Evolutionary conservation across 257 asterid species (phyloP).

Genomic region (Lycium ferocissimum): DNA sequence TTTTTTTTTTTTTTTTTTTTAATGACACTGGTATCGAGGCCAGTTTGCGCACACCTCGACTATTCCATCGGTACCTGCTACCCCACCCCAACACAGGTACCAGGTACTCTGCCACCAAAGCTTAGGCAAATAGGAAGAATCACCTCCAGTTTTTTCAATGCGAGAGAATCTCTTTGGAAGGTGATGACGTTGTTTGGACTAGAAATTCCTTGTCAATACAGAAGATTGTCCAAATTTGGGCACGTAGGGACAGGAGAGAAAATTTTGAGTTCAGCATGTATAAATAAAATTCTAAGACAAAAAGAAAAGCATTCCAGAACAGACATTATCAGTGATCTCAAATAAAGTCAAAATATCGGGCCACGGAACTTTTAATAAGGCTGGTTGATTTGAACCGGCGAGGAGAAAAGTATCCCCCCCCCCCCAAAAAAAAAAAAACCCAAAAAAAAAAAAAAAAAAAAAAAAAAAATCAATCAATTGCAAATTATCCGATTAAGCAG

Average conservation of each 20-base stretch:
- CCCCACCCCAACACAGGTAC: background rate
- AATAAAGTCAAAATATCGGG: background rate
- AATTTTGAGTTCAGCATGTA: background rate
- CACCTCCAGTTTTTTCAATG: background rate
- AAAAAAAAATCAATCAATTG: too few relatives aligned
- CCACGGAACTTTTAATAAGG: background rate
- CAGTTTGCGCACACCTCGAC: background rate
- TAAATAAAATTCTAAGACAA: background rate
- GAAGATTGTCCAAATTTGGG: background rate
- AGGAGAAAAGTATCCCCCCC: background rate
- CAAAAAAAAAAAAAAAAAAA: too few relatives aligned
- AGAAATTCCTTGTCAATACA: background rate
- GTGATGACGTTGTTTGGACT: background rate
- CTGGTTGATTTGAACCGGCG: background rate
- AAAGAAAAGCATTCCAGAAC: background rate
- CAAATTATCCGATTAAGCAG: background rate
- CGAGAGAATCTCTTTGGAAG: constrained; percentile 8
- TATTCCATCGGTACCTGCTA: background rate
- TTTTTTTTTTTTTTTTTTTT: background rate
- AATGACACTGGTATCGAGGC: background rate
- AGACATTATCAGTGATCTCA: constrained; percentile 14
- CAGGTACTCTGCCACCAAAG: background rate
- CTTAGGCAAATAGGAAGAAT: background rate
- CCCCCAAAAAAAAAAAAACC: background rate
- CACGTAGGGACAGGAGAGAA: background rate